Evolutionary conservation across 202 grass and related monocot genomes (phyloP), one percentile per base, ranked within the genome.

Genomic region (Schoenoplectus tabernaemontani): DNA sequence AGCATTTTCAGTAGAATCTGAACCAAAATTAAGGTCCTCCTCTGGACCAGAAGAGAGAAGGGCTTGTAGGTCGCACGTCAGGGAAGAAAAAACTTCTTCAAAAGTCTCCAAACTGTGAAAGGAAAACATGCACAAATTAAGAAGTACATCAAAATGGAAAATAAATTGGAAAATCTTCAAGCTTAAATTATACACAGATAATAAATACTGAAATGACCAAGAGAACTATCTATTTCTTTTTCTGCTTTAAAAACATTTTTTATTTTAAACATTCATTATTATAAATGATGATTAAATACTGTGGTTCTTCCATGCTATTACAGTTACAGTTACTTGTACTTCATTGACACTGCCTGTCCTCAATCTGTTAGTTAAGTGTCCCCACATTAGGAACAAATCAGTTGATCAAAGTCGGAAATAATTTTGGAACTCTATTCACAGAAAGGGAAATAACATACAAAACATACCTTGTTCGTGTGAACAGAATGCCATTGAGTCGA

Each of bases 401-500:
- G n/a, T 68, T 1, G 0, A 17, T 12, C n/a, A 5, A 77, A 34
- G 24, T 47, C 17, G 23, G 22, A 17, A 20, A 42, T 70, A 39
- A 37, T 65, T 56, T 77, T 24, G 2, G 12, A 77, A 58, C 73
- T 38, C 28, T 37, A 7, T 57, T 17, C 5, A 28, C 1, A 46
- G 24, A 12, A 57, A 32, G 38, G 79, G 46, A 51, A 83, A 64
- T 13, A 38, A 39, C 32, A 26, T 51, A 41, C 2, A 72, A 69
- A 64, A 48, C 62, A 8, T 86, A 93, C 91, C 91, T 89, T 13
- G 88, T 93, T 71, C 63, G 82, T 63, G 91, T 93, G 79, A 93
- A 93, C 80, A 93, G 86, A 79, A 93, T 89, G 37, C 91, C 91
- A 77, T 89, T 87, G 68, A 93, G 86, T 26, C 88, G 82, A 85